Evolutionary conservation across 2,329 filamentous ascomycete species (phyloP).

Genomic region (Ophiobolus disseminans): DNA sequence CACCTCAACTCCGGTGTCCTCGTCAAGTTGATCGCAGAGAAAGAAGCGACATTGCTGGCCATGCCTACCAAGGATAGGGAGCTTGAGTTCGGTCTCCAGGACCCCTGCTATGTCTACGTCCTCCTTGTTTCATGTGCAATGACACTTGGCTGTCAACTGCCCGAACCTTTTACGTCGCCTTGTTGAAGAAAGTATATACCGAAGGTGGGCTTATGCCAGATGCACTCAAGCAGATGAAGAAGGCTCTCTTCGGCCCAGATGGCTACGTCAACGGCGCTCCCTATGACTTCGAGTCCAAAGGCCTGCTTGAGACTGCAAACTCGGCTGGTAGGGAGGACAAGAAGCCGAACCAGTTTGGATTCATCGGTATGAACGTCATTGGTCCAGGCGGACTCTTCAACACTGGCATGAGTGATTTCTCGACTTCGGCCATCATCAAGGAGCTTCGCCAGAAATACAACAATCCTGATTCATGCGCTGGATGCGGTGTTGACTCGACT

Average conservation of each 20-base stretch:
- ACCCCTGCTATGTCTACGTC: constrained; percentile 27
- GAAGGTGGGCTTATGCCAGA: constrained; percentile 21
- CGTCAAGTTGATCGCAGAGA: constrained; percentile 15
- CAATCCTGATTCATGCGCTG: constrained; percentile 19
- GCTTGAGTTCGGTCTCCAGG: constrained; percentile 5
- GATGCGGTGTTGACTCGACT: constrained; percentile 13
- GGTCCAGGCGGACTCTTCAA: constrained; percentile 20
- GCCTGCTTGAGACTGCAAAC: constrained; percentile 16
- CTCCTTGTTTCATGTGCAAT: constrained; percentile 29
- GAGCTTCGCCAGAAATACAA: constrained; percentile 24
- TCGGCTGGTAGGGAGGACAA: background rate
- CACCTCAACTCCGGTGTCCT: constrained; percentile 26
- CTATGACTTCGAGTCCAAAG: constrained; percentile 29
- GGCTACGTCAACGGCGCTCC: constrained; percentile 21
- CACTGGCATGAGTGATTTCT: constrained; percentile 18
- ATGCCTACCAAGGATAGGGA: constrained; percentile 6
- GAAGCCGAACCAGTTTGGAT: constrained; percentile 3
- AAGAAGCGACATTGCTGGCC: constrained; percentile 17
- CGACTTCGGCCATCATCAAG: constrained; percentile 20
- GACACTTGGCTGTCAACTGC: constrained; percentile 24
- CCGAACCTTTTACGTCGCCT: constrained; percentile 8
- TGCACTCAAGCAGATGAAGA: constrained; percentile 24
- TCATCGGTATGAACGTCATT: constrained; percentile 17
- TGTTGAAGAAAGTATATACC: constrained; percentile 28
- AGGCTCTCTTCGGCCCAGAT: constrained; percentile 26